phyloP scores from a whole-genome alignment of 2,329 filamentous ascomycete species.

The Delphinella strobiligena region DNA sequence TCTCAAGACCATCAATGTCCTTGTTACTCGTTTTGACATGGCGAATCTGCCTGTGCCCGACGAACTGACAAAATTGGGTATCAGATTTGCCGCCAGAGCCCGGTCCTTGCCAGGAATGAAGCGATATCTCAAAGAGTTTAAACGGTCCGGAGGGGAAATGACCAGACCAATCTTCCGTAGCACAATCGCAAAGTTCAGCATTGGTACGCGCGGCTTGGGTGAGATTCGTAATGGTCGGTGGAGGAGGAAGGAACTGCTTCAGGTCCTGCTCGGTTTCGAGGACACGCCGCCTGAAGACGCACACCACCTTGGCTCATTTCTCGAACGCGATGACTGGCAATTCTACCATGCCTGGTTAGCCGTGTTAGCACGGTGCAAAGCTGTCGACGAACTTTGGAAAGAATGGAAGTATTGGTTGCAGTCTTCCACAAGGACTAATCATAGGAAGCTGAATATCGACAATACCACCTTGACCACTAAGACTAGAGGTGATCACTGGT shows the following conservation, averaged over 20 bases:
- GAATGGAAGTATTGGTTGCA: conserved; percentile 22
- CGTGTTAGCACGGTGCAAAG: conserved; percentile 20
- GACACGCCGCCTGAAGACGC: conserved; percentile 17
- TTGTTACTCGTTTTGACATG: conserved; percentile 16
- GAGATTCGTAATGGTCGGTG: conserved; percentile 27
- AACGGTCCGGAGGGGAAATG: conserved; percentile 12
- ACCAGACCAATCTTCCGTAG: conserved; percentile 18
- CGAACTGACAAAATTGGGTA: conserved; percentile 15
- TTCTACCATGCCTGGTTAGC: conserved; percentile 24
- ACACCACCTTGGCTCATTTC: conserved; percentile 21
- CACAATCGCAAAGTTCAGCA: conserved; percentile 25
- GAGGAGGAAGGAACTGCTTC: conserved; percentile 20
- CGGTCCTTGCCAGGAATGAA: conserved; percentile 20
- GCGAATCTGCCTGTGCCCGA: conserved; percentile 14
- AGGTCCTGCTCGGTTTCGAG: conserved; percentile 23
- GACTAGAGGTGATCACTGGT: conserved; percentile 21
- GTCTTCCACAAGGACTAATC: conserved; percentile 11
- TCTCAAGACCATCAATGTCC: conserved; percentile 15
- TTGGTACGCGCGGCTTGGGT: conserved; percentile 22
- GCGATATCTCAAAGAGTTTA: conserved; percentile 16
- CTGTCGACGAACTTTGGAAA: conserved; percentile 17
- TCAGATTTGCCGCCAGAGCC: conserved; percentile 23
- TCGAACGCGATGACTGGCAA: conserved; percentile 19
- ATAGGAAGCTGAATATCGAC: conserved; percentile 10
- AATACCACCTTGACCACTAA: conserved; percentile 13